Conservation (phyloP, 257 asterid genomes). For the Pogostemon cablin region DNA sequence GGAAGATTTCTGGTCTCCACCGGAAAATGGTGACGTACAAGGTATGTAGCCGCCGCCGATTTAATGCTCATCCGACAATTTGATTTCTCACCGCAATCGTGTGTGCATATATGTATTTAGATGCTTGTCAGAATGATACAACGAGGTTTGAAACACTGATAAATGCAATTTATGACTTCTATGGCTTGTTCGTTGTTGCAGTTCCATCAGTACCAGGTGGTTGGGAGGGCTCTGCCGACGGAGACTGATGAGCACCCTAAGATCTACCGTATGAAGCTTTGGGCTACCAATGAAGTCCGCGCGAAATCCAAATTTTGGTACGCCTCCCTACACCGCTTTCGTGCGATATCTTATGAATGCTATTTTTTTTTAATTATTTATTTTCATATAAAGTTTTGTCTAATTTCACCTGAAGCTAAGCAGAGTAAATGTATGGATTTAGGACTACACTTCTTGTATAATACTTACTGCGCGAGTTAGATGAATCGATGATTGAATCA, state of each 20-base stretch:
- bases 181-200: slow-evolving; percentile 36
- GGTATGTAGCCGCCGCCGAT: slow-evolving; percentile 33
- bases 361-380: not conserved
- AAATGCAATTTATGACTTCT: slow-evolving; percentile 8
- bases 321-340: not conserved
- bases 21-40: slow-evolving; percentile 52
- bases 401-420: not conserved
- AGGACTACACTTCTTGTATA: not conserved
- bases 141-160: not conserved
- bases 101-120: not conserved
- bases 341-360: not conserved
- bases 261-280: slow-evolving; percentile 92
- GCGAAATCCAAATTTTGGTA: slow-evolving; percentile 91
- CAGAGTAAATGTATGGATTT: not conserved
- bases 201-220: slow-evolving; percentile 95
- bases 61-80: not conserved
- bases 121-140: not conserved
- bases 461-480: not conserved
- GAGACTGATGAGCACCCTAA: slow-evolving; percentile 82
- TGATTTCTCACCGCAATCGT: not conserved
- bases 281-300: slow-evolving; percentile 96
- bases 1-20: slow-evolving; percentile 1
- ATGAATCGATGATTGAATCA: not conserved
- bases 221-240: slow-evolving; percentile 88
- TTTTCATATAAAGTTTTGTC: not conserved